Evolutionary conservation across 2,329 filamentous ascomycete species (phyloP), one percentile per base, ranked within the genome.

Genomic region (Colletotrichum karsti): DNA sequence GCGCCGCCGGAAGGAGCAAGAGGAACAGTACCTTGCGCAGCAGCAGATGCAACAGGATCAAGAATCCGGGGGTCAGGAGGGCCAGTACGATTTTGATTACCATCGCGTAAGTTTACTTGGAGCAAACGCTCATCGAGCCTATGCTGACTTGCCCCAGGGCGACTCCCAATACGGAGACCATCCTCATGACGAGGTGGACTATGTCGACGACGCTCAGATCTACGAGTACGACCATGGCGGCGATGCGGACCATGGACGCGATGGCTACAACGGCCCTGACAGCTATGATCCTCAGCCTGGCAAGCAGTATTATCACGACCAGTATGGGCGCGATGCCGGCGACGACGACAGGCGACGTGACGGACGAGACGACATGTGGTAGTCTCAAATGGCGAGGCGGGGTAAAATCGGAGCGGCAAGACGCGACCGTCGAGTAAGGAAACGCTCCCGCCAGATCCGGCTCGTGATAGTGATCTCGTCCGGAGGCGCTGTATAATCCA

Each of bases 31-130:
- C 67, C 80, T 83, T 54, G 83, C 84, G 69, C 83, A 82, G 76
- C 72, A 80, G 79, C 75, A 83, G 77, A 73, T 80, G n/a, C 70
- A 80, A 57, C 79, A 83, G 70, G 78, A 80, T 61, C 81, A 84
- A 68, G 83, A 84, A 42, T 77, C 77, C 57, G 81, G 77, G 57
- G 79, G 84, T 59, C 80, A 85, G 69, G 80, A 82, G 67, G 84
- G 85, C 69, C 83, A 82, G 60, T 87, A 87, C 72, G 83, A 85
- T 72, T 87, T 83, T 73, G 84, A 87, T 71, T 87, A 87, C 72
- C 84, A 86, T 71, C 77, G 84, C 71, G 84, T 87, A 75, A 80
- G 84, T 79, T 24, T 4, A 59, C 15, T n/a, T 13, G 15, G 9
- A 20, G 8, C 15, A 15, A 7, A 12, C 8, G n/a, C 22, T 30